Base-by-base conservation (phyloP, 1,284 basidiomycete genomes). In the Volvariella volvacea region DNA sequence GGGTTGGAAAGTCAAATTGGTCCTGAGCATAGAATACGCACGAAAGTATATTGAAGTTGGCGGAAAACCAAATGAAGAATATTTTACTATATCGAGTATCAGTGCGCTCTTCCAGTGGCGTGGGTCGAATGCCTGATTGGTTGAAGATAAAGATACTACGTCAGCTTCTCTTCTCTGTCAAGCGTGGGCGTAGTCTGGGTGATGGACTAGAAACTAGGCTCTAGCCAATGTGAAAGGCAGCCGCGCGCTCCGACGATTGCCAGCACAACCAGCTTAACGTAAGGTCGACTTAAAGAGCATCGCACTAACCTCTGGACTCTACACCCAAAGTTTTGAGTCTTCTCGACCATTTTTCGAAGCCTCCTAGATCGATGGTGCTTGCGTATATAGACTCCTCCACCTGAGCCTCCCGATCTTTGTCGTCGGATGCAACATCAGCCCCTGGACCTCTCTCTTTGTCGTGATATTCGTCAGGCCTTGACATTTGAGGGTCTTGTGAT, bases 31-130 rank as follows among this genome's bases (percentile, higher is more conserved):
- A 41, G 2, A n/a, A 7, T 22, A 55, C 79, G 41, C 47, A 86
- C 78, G 84, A 83, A 40, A 88, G 68, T 44, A 88, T 82, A 54
- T 87, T 88, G 56, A 77, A 70, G 61, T 87, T 88, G 47, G 73
- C 68, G 0, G 86, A 78, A 47, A 87, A 71, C 80, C 81, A 88
- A 16, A 88, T 67, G 59, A 84, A 87, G 65, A 88, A 88, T 7
- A 87, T 71, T 51, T 86, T 85, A 62, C 66, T 74, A 59, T 75
- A 83, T 44, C 83, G 77, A 1, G 66, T 75, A 53, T 84, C 83
- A 4, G 65, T 77, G 15, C 83, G 70, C 41, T 83, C 57, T 37
- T 65, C 61, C 25, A 57, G 37, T 22, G 63, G 58, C 4, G 67
- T 61, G 32, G 67, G 67, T 17, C 55, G 50, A 25, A 67, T 58